Base-by-base conservation (phyloP, 2,329 filamentous ascomycete genomes). In the Aspergillus hiratsukae region DNA sequence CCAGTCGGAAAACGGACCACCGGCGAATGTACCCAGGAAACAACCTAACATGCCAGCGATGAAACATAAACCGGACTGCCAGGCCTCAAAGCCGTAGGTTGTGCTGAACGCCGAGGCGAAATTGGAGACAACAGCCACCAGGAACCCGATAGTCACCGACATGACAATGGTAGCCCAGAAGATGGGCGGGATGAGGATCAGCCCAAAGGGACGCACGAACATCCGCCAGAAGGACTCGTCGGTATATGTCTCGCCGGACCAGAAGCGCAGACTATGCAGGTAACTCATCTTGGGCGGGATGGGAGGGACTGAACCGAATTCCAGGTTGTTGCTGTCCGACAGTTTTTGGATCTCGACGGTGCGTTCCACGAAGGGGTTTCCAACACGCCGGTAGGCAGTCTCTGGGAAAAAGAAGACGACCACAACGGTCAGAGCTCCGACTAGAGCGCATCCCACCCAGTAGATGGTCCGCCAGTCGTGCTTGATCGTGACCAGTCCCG, bases 1-100 rank as follows among this genome's bases (percentile, higher is more conserved):
- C 61, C 58, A 61, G 52, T 74, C 72, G 10, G 67, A 68, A 25
- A 72, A 55, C 46, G 74, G 67, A 0, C 82, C 82, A 14, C 81
- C 81, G 1, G 78, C 75, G 2, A 78, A 74, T n/a, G 82, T 77
- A 10, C 79, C 82, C 14, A 61, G 53, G 11, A 31, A 19, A 43
- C 53, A 59, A 14, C 58, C 58, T 4, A 61, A 41, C 14, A 61
- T 48, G 31, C 31, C 31, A 14, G 31, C 31, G 28, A 83, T 64
- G 59, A 83, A 84, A 58, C 78, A 80, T 4, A 84, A 73, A 0
- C 81, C 82, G 0, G 68, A 64, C 56, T 74, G 70, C 62, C 66
- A 73, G 4, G 70, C 50, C 28, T 57, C 58, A 56, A 72, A 73
- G 21, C 60, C 59, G 48, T 73, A 73, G 2, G 58, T 54, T 0